Conservation (phyloP, 768 basidiomycete genomes). For the Tricholomella constricta region DNA sequence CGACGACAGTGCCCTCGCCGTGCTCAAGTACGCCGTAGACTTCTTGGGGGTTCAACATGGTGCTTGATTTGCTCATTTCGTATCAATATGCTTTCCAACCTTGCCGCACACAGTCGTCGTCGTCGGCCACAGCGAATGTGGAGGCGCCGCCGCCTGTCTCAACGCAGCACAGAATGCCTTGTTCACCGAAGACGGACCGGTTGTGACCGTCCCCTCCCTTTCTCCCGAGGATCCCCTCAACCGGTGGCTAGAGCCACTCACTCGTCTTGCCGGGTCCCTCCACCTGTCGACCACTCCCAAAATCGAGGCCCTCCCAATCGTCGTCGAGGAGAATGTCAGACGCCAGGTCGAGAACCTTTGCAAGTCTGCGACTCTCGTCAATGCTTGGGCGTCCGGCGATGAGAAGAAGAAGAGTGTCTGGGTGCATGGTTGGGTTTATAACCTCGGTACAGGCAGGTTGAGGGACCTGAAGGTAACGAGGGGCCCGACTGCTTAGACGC, state of each 20-base stretch:
- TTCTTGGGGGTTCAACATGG: constrained; percentile 76
- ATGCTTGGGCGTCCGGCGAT: constrained; percentile 50
- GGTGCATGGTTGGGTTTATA: constrained; percentile 77
- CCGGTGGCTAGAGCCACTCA: constrained; percentile 66
- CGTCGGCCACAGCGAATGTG: constrained; percentile 84
- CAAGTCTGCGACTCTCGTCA: constrained; percentile 42
- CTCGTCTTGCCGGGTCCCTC: constrained; percentile 49
- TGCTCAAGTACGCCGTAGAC: constrained; percentile 73
- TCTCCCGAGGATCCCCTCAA: constrained; percentile 52
- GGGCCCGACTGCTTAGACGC: constrained; percentile 28
- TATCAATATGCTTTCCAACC: constrained; percentile 32
- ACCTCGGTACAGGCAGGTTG: constrained; percentile 58
- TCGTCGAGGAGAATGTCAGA: constrained; percentile 65
- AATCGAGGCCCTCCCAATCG: constrained; percentile 40
- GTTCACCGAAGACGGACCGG: constrained; percentile 29
- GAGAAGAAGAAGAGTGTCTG: constrained; percentile 46
- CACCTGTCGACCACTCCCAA: constrained; percentile 39
- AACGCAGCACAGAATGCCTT: constrained; percentile 41
- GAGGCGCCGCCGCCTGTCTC: constrained; percentile 66
- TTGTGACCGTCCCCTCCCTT: constrained; percentile 35
- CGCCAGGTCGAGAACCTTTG: constrained; percentile 54
- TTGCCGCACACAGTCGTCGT: constrained; percentile 59
- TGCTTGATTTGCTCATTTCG: constrained; percentile 41
- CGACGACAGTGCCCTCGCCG: constrained; percentile 72
- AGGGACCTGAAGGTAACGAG: constrained; percentile 55